A percentile compares a stretch with the other conserved stretches of the same genome.
These are phyloP conservation scores for Penicillium silybi DNA, from an alignment of 495 filamentous ascomycete genomes.

Conservation along the genomic window DNA sequence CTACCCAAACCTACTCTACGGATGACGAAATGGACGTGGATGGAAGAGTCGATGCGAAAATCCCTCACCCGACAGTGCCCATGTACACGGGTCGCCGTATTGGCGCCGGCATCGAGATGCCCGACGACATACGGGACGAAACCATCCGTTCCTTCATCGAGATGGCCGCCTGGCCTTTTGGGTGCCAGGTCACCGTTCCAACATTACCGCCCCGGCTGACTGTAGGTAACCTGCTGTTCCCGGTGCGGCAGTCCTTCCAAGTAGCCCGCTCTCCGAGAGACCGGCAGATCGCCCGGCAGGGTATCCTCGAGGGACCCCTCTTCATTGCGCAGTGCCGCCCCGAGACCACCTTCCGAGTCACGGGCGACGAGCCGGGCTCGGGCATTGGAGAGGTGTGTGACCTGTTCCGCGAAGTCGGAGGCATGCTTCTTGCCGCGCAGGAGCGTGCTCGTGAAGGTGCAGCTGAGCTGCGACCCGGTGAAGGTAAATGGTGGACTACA, in stretches of 20 bases:
- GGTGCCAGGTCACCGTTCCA: slow-evolving; percentile 64
- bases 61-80: slow-evolving; percentile 11
- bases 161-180: slow-evolving; percentile 74
- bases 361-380: slow-evolving; percentile 36
- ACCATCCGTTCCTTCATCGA: slow-evolving; percentile 71
- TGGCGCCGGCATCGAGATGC: slow-evolving; percentile 66
- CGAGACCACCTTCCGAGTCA: slow-evolving; percentile 50
- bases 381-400: slow-evolving; percentile 59
- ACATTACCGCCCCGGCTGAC: slow-evolving; percentile 59
- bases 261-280: slow-evolving; percentile 66
- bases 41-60: slow-evolving; percentile 4
- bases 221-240: slow-evolving; percentile 49
- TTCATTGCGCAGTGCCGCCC: slow-evolving; percentile 54
- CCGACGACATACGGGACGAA: slow-evolving; percentile 67
- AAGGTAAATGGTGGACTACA: slow-evolving; percentile 78
- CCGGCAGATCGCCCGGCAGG: slow-evolving; percentile 63
- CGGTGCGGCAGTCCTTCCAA: slow-evolving; percentile 50
- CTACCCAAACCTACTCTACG: slow-evolving; percentile 3
- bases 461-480: slow-evolving; percentile 61
- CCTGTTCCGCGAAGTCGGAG: slow-evolving; percentile 67
- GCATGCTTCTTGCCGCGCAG: slow-evolving; percentile 74
- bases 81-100: slow-evolving; percentile 55
- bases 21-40: slow-evolving; percentile 36
- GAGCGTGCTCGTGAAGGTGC: slow-evolving; percentile 72
- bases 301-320: slow-evolving; percentile 72